Base-by-base conservation (phyloP, 257 asterid species). In the Nicotiana benthamiana region DNA sequence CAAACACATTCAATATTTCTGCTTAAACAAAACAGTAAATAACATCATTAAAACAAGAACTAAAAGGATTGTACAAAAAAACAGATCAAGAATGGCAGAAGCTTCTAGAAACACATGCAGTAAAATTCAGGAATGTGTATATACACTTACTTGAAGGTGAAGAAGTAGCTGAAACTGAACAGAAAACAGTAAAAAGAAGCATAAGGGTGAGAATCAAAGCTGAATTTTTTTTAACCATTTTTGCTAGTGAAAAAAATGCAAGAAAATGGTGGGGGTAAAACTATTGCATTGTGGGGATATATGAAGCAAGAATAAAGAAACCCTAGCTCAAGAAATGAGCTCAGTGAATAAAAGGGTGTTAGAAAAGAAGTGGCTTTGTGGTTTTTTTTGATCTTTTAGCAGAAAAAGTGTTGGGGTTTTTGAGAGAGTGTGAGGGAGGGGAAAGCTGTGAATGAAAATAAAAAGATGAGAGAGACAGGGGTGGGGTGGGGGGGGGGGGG, bases 81-180 rank as follows among this genome's bases (percentile, higher is more conserved):
- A 28, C 66, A 85, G 87, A 90, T 89, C 93, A 87, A 88, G 79
- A 74, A 85, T 24, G 75, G 75, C n/a, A 70, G 83, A 82, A 81
- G 60, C 83, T 76, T 80, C 40, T 2, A 27, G 75, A 79, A 59
- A 67, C 16, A 57, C 59, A 66, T 64, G 32, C 79, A 83, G 32
- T 75, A 26, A 81, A 61, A 79, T 30, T 74, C 22, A 64, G 15
- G 60, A 80, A 32, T 60, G 59, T 12, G 46, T 40, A 40, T 40
- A 81, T n/a, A 83, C 80, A 60, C 97, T 89, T 82, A 94, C 98
- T 94, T 32, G 97, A 88, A 57, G 97, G 97, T 15, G 96, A 90
- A 54, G 93, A 64, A 79, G 95, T 72, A 79, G 88, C 89, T 27
- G 97, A 89, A 86, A 87, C 90, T 34, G 92, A 88, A 64, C 62